A percentile compares a stretch with the other conserved stretches of the same genome.
These are phyloP conservation scores for Volvox carteri DNA, from an alignment of 163 green algal species.

Conservation along the genomic window DNA sequence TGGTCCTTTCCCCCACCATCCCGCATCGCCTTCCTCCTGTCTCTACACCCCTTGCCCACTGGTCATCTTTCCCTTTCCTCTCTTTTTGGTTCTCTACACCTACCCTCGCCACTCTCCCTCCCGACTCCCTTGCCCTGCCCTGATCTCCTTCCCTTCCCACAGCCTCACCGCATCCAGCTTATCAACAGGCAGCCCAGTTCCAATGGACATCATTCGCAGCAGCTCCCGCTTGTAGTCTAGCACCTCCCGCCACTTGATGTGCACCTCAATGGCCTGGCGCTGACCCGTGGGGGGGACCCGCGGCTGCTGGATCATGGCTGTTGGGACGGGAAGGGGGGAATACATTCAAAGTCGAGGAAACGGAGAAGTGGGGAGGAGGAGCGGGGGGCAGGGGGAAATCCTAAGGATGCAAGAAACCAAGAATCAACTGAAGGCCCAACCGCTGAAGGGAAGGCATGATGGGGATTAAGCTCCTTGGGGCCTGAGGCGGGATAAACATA, in stretches of 20 bases:
- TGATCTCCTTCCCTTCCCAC: not conserved
- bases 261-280: constrained; percentile 95
- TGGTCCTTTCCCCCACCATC: too few species aligned
- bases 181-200: constrained; percentile 90
- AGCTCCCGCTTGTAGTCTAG: constrained; percentile 93
- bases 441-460: too few species aligned
- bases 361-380: not conserved
- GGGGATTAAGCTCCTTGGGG: too few species aligned
- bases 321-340: not conserved
- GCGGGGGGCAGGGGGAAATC: not conserved
- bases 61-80: not conserved
- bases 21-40: too few species aligned
- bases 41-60: not conserved
- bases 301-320: constrained; percentile 98
- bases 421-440: too few species aligned
- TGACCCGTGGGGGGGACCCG: constrained; percentile 92
- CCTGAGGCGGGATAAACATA: too few species aligned
- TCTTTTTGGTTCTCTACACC: not conserved
- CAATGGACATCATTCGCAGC: constrained; percentile 88
- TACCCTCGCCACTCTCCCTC: not conserved
- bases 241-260: constrained; percentile 97
- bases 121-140: not conserved
- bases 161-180: constrained; percentile 89
- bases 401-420: not conserved
- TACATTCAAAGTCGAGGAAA: not conserved